Evolutionary conservation across 768 basidiomycete genomes (phyloP).

Genomic region (Russula foetens): DNA sequence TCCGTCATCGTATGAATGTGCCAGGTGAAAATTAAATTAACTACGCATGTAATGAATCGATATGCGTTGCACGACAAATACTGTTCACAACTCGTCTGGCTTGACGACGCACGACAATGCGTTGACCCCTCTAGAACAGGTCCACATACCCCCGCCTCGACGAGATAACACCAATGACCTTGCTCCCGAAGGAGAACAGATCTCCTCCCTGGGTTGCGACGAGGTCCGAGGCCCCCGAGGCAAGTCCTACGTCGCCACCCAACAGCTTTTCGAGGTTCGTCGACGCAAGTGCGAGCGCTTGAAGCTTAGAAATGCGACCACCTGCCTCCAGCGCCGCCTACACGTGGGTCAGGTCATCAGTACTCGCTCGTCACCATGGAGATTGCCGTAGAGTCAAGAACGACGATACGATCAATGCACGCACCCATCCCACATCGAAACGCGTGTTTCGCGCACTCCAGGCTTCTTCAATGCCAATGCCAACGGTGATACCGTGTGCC

Average conservation of each 20-base stretch:
- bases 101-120: background rate
- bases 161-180: constrained; percentile 31
- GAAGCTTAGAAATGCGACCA: constrained; percentile 28
- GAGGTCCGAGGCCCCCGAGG: constrained; percentile 21
- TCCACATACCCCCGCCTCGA: constrained; percentile 25
- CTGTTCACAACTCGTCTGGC: background rate
- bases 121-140: constrained; percentile 23
- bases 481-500: constrained; percentile 63
- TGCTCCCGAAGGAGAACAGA: constrained; percentile 29
- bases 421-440: constrained; percentile 78
- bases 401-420: constrained; percentile 24
- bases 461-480: constrained; percentile 53
- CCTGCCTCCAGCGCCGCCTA: constrained; percentile 22
- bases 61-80: background rate
- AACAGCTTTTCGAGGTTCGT: constrained; percentile 41
- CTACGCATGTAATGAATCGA: background rate
- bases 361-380: background rate
- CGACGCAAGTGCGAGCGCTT: constrained; percentile 46
- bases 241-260: constrained; percentile 25
- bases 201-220: constrained; percentile 31
- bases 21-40: background rate
- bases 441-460: constrained; percentile 72
- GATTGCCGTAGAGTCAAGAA: background rate
- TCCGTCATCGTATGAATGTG: background rate
- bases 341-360: background rate